These are phyloP conservation scores for Hyaloscypha bicolor DNA, from an alignment of 495 filamentous ascomycete species.

Conservation along the genomic window DNA sequence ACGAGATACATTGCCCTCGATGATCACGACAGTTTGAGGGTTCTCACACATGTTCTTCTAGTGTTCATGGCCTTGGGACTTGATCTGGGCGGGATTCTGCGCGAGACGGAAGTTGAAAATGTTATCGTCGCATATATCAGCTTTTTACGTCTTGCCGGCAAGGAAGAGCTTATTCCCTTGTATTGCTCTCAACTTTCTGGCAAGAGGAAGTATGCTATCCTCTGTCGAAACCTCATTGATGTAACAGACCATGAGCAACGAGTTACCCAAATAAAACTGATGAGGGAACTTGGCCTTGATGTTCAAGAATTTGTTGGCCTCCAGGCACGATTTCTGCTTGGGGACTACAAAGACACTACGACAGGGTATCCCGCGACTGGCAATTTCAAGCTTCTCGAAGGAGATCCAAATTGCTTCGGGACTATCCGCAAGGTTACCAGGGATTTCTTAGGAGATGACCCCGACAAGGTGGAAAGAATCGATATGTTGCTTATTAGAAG, in stretches of 20 bases:
- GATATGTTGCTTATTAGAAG: slow-evolving; percentile 77
- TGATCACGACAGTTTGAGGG: slow-evolving; percentile 60
- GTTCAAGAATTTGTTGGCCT: slow-evolving; percentile 48
- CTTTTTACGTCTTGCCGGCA: slow-evolving; percentile 66
- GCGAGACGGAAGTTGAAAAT: slow-evolving; percentile 49
- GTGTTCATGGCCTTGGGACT: slow-evolving; percentile 46
- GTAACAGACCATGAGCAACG: slow-evolving; percentile 47
- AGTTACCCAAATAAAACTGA: slow-evolving; percentile 62
- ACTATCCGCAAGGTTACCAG: slow-evolving; percentile 48
- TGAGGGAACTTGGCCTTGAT: slow-evolving; percentile 56
- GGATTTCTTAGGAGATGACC: slow-evolving; percentile 65
- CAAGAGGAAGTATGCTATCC: slow-evolving; percentile 46
- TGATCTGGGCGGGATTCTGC: slow-evolving; percentile 36
- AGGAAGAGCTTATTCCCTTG: slow-evolving; percentile 76
- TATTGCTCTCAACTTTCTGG: slow-evolving; percentile 78
- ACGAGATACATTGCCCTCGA: slow-evolving; percentile 48
- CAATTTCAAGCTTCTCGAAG: slow-evolving; percentile 53
- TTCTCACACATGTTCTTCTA: slow-evolving; percentile 63
- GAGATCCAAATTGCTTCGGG: slow-evolving; percentile 30
- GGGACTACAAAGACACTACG: slow-evolving; percentile 41
- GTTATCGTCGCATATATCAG: slow-evolving; percentile 81
- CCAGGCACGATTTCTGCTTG: slow-evolving; percentile 59
- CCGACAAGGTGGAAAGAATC: slow-evolving; percentile 58
- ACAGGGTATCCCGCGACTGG: slow-evolving; percentile 37
- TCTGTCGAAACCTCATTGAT: slow-evolving; percentile 60